Evolutionary conservation across 441 rosid species (phyloP).

Genomic region (Jatropha multifida): DNA sequence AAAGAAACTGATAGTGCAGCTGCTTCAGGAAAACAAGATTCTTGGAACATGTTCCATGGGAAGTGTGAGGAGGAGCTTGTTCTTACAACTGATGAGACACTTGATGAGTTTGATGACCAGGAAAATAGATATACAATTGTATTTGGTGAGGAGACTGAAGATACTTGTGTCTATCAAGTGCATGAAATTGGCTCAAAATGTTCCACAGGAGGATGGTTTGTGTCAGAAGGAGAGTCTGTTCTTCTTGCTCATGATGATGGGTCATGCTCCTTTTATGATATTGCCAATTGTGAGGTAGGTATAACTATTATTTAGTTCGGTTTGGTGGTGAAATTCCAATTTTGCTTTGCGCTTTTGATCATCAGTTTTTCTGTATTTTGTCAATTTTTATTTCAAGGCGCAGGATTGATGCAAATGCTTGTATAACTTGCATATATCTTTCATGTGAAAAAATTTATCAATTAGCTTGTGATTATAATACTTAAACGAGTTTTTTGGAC

Average conservation of each 20-base stretch:
- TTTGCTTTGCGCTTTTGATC: background rate
- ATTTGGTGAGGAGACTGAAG: slow-evolving; percentile 58
- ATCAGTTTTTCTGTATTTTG: background rate
- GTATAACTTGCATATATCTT: background rate
- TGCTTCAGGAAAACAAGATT: slow-evolving; percentile 40
- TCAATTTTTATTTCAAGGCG: background rate
- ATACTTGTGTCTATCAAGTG: slow-evolving; percentile 45
- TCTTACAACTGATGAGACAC: slow-evolving; percentile 72
- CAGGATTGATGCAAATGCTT: background rate
- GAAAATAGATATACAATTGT: slow-evolving; percentile 49
- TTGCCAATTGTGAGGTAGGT: slow-evolving; percentile 81
- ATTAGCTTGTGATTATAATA: slow-evolving; percentile 1
- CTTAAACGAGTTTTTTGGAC: no score
- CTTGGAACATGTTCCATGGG: slow-evolving; percentile 28
- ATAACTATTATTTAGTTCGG: background rate
- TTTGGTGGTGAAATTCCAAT: background rate
- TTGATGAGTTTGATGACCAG: slow-evolving; percentile 81
- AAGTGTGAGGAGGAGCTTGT: slow-evolving; percentile 45
- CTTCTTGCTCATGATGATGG: slow-evolving; percentile 91
- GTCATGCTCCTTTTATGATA: slow-evolving; percentile 87
- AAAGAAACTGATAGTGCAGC: slow-evolving; percentile 57
- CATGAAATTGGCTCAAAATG: slow-evolving; percentile 66
- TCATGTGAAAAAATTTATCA: background rate
- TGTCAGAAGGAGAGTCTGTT: slow-evolving; percentile 94
- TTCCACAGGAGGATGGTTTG: slow-evolving; percentile 95